Percentiles rank a stretch among this genome's conserved stretches.
Evolutionary conservation across 768 basidiomycete species (phyloP).

Genomic region (Pleurotus salmoneostramineus): DNA sequence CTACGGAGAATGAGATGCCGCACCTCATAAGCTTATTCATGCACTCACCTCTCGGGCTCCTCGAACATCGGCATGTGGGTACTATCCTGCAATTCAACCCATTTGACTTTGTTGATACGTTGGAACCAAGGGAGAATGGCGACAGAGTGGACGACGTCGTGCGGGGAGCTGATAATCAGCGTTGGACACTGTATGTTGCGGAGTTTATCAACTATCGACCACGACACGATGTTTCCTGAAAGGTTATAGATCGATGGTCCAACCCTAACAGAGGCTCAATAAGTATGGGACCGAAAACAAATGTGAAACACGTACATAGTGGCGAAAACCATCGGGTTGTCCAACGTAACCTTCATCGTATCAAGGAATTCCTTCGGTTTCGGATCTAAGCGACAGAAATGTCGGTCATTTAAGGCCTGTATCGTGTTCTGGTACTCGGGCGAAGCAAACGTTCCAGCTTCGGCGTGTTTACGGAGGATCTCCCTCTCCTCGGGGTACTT

Average conservation of each 20-base stretch:
- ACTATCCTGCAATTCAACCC: slow-evolving; percentile 28
- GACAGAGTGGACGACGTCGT: slow-evolving; percentile 17
- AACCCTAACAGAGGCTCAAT: slow-evolving; percentile 18
- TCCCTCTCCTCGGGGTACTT: slow-evolving; percentile 2
- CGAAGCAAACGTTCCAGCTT: slow-evolving; percentile 15
- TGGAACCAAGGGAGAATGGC: slow-evolving; percentile 16
- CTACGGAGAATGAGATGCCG: neutral
- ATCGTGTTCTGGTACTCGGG: slow-evolving; percentile 14
- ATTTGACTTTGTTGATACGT: slow-evolving; percentile 27
- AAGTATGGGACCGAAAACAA: neutral
- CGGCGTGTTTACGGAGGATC: neutral
- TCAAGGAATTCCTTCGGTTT: slow-evolving; percentile 25
- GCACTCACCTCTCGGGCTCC: slow-evolving; percentile 17
- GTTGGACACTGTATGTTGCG: slow-evolving; percentile 17
- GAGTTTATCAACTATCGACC: slow-evolving; percentile 17
- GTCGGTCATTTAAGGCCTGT: slow-evolving; percentile 19
- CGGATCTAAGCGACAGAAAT: slow-evolving; percentile 19
- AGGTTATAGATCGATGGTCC: slow-evolving; percentile 31
- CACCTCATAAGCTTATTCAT: neutral
- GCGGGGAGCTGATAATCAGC: slow-evolving; percentile 17
- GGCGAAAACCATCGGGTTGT: slow-evolving; percentile 26
- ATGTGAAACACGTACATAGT: slow-evolving; percentile 23
- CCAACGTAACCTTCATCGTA: slow-evolving; percentile 19
- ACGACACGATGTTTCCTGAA: slow-evolving; percentile 15
- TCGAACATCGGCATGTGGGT: slow-evolving; percentile 18